A percentile compares a stretch with the other conserved stretches of the same genome.
phyloP scores from a whole-genome alignment of 495 filamentous ascomycete genomes.

The Penicillium alfredii region DNA sequence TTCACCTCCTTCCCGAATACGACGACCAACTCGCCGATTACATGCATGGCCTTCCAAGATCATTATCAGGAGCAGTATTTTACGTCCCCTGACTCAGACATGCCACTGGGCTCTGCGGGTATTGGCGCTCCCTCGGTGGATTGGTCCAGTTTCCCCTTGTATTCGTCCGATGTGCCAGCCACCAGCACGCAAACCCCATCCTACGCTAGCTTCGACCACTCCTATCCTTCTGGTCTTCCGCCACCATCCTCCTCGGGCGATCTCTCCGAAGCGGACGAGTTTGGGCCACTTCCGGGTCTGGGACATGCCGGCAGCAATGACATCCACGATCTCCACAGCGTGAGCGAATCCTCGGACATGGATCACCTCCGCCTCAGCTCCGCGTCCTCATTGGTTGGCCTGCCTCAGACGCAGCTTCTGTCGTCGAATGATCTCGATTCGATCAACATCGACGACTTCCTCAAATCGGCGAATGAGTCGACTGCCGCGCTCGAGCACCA shows the following conservation, averaged over 20 bases:
- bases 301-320: constrained; percentile 28
- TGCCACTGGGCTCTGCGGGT: constrained; percentile 60
- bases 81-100: constrained; percentile 54
- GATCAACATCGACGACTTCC: constrained; percentile 59
- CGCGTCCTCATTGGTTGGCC: constrained; percentile 48
- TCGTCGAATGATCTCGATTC: constrained; percentile 50
- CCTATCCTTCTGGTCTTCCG: constrained; percentile 41
- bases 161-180: constrained; percentile 48
- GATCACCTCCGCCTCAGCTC: constrained; percentile 49
- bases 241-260: constrained; percentile 70
- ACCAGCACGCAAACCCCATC: constrained; percentile 66
- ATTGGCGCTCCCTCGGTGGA: constrained; percentile 60
- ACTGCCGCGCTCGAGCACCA: constrained; percentile 44
- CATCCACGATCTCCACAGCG: constrained; percentile 42
- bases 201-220: constrained; percentile 60
- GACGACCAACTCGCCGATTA: constrained; percentile 32
- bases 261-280: constrained; percentile 69
- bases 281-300: constrained; percentile 34
- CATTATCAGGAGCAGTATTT: constrained; percentile 38
- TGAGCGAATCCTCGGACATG: constrained; percentile 51
- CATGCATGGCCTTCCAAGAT: constrained; percentile 41
- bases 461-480: constrained; percentile 46
- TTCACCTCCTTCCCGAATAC: constrained; percentile 33
- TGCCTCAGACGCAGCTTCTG: constrained; percentile 46
- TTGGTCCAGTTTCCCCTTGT: constrained; percentile 68